Base-by-base conservation (phyloP, 2,329 filamentous ascomycete genomes). In the Sclerotinia trifoliorum region DNA sequence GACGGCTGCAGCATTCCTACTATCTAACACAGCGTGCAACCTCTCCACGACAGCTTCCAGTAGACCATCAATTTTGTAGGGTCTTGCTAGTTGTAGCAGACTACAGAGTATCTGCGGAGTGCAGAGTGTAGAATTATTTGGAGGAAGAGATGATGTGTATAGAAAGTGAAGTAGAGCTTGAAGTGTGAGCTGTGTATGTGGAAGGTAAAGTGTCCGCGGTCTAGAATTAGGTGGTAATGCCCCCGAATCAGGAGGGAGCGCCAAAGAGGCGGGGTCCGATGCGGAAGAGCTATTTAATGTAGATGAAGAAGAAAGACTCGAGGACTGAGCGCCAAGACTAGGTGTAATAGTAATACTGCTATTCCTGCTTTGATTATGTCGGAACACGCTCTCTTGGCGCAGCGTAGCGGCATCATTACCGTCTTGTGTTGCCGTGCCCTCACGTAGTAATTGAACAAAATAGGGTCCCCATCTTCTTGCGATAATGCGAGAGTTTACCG, bases 61-160 rank as follows among this genome's bases (percentile, higher is more conserved):
- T 2, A 99, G 85, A 0, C 95, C 95, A 74, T 98, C 94, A 58
- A 99, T 86, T 71, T 93, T 91, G 78, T 99, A 99, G 0, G 95
- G 94, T 5, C 95, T 88, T 0, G 95, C 92, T 67, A 99, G 88
- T 78, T 99, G 95, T 10, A 99, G 85, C 7, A 99, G 86, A 11
- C 94, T 97, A 81, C 95, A 99, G 56, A 98, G 87, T 29, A 97
- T 96, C 74, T 98, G 95, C 0, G 95, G 94, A 0, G 93, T 97
- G 77, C 94, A 97, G 44, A 97, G 86, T 1, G 88, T 85, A 7
- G 92, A 93, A 15, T 86, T 86, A 0, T 88, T 85, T 0, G 90
- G 83, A 0, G 95, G 94, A 1, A 99, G 85, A 0, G 92, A 90
- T 42, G 93, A 96, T 0, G 94, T 97, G 79, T 99, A 99, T 13